phyloP scores from a whole-genome alignment of 176 grass and related monocot species.

The Guadua angustifolia region DNA sequence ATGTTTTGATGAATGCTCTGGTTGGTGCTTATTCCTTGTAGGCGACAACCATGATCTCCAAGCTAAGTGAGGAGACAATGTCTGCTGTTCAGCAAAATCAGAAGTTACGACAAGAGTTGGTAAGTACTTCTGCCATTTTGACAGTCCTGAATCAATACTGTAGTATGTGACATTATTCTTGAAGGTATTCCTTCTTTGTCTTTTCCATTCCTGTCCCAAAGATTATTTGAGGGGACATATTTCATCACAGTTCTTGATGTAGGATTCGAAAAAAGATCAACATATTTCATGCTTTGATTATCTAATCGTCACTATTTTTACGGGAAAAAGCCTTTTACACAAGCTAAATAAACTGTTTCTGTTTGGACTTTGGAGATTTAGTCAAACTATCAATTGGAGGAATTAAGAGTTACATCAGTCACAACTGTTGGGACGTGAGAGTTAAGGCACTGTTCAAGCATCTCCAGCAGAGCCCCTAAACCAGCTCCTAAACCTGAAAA shows the following conservation, averaged over 20 bases:
- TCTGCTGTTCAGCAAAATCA: constrained; percentile 83
- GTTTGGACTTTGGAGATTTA: constrained; percentile 11
- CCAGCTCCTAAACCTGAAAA: too few species aligned
- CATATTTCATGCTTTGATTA: not conserved
- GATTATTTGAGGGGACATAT: not conserved
- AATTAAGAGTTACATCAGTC: not conserved
- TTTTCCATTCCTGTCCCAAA: not conserved
- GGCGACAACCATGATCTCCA: constrained; percentile 64
- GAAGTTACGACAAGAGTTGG: constrained; percentile 89
- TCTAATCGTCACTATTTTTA: constrained; percentile 15
- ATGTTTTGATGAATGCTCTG: constrained; percentile 27
- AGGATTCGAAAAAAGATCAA: not conserved
- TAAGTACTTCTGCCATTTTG: constrained; percentile 49
- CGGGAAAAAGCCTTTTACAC: constrained; percentile 13
- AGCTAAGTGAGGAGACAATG: constrained; percentile 85
- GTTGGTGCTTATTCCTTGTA: constrained; percentile 36
- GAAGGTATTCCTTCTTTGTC: not conserved
- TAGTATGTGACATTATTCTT: constrained; percentile 7
- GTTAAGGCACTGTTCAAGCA: not conserved
- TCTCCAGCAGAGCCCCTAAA: too few species aligned
- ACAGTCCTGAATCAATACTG: not conserved
- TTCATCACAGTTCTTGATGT: not conserved
- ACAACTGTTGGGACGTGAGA: not conserved
- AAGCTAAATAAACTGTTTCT: not conserved
- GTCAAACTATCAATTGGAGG: not conserved